These are phyloP conservation scores for Colletotrichum destructivum DNA, from an alignment of 2,329 filamentous ascomycete genomes.

Conservation along the genomic window DNA sequence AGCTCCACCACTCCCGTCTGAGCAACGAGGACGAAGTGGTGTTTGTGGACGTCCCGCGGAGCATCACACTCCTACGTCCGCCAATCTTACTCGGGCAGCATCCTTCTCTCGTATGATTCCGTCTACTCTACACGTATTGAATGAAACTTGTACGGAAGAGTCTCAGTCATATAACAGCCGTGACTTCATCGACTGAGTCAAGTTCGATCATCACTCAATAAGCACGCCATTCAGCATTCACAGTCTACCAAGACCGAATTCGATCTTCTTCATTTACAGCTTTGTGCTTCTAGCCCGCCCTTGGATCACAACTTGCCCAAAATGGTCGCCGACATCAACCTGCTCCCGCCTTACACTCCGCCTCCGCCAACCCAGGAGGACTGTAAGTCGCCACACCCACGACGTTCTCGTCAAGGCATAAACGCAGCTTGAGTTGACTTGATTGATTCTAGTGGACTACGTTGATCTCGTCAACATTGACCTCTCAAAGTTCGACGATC, in stretches of 20 bases:
- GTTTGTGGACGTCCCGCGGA: conserved; percentile 32
- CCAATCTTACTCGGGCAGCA: not conserved
- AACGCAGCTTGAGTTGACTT: not conserved
- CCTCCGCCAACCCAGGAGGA: conserved; percentile 32
- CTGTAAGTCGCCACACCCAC: conserved; percentile 14
- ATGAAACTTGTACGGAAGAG: too few relatives aligned
- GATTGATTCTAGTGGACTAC: conserved; percentile 45
- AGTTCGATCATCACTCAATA: not conserved
- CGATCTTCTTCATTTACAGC: not conserved
- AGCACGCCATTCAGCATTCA: not conserved
- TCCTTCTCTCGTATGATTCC: not conserved
- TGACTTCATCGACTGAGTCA: conserved; percentile 10
- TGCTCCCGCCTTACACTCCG: conserved; percentile 23
- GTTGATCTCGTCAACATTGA: conserved; percentile 49
- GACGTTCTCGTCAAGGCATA: too few relatives aligned
- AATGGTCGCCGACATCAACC: conserved; percentile 34
- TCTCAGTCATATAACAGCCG: conserved; percentile 4
- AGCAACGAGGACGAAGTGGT: conserved; percentile 2
- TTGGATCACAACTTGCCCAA: not conserved
- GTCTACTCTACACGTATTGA: not conserved
- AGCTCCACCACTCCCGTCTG: conserved; percentile 4
- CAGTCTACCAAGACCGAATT: not conserved
- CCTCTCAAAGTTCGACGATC: conserved; percentile 48
- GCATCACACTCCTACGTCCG: conserved; percentile 15
- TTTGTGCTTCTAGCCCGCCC: not conserved